Base-by-base conservation (phyloP, 257 asterid species). In the Fraxinus anomala region DNA sequence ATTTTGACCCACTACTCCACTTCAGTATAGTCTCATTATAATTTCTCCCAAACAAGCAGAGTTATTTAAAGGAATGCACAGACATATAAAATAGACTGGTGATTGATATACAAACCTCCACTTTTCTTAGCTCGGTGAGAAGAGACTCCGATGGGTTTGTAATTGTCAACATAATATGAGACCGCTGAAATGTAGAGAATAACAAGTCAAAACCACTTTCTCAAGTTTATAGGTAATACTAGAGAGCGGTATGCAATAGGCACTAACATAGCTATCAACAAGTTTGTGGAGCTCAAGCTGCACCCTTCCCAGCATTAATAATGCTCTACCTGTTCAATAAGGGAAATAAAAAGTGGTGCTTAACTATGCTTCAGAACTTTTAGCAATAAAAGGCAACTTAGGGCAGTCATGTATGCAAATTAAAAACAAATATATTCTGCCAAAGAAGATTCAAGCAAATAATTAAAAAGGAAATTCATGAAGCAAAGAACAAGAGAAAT, bases 81-180 rank as follows among this genome's bases (percentile, higher is more conserved):
- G 26, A 56, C 12, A n/a, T 3, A 56, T n/a, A 1, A n/a, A 56
- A 56, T n/a, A 56, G 11, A 56, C 28, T 17, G 66, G 66, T 56
- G 26, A 74, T 63, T 34, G 34, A 70, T 12, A 70, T 49, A 82
- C 93, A 77, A 75, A 95, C 98, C 98, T 93, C 98, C 85, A 95
- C 99, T 91, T 93, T 95, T 66, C 96, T 92, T 37, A 95, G 97
- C 91, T 95, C 97, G 51, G 91, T 89, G 31, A 95, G 96, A 83
- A 93, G 97, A 79, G 97, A 93, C 86, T 95, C 99, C 56, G 97
- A 95, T 49, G 99, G 99, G 78, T 91, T 93, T 51, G 98, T 93
- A 40, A 95, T 89, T 63, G 99, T 95, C 87, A 88, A 81, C 81
- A 93, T 86, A 61, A 93, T 86, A 82, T 89, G 93, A 78, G 94